Evolutionary conservation across 2,329 filamentous ascomycete species (phyloP).

Genomic region (Cercospora zeina): DNA sequence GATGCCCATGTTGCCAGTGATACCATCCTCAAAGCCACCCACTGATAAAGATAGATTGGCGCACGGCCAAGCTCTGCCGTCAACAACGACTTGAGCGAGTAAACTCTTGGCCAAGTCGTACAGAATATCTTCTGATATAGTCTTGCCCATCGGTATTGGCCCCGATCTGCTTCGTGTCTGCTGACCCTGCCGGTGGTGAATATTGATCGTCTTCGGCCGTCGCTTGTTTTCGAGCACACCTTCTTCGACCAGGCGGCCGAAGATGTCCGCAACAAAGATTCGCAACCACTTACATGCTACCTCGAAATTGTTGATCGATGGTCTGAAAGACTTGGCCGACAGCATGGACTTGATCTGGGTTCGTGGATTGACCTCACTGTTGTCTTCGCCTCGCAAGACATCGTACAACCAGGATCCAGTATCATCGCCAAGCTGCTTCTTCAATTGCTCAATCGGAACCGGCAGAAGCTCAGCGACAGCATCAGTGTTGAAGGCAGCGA

Average conservation of each 20-base stretch:
- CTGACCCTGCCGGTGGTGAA: constrained; percentile 74
- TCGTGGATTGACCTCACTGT: constrained; percentile 82
- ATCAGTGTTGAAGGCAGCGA: constrained; percentile 78
- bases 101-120: constrained; percentile 75
- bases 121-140: constrained; percentile 69
- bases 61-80: constrained; percentile 85
- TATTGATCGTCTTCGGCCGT: constrained; percentile 78
- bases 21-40: constrained; percentile 86
- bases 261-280: constrained; percentile 91
- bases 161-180: constrained; percentile 74
- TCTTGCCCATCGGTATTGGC: constrained; percentile 73
- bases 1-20: constrained; percentile 82
- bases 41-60: constrained; percentile 86
- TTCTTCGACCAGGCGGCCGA: constrained; percentile 84
- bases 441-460: constrained; percentile 72
- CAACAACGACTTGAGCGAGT: constrained; percentile 72
- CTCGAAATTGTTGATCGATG: constrained; percentile 73
- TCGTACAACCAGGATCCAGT: constrained; percentile 84
- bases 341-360: constrained; percentile 98
- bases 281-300: constrained; percentile 82
- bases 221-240: constrained; percentile 84
- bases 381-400: constrained; percentile 80
- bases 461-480: constrained; percentile 71
- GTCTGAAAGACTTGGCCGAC: constrained; percentile 91
- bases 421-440: constrained; percentile 76